Evolutionary conservation across 306 rosid genomes (phyloP), one percentile per base, ranked within the genome.

Genomic region (Castanea sativa): DNA sequence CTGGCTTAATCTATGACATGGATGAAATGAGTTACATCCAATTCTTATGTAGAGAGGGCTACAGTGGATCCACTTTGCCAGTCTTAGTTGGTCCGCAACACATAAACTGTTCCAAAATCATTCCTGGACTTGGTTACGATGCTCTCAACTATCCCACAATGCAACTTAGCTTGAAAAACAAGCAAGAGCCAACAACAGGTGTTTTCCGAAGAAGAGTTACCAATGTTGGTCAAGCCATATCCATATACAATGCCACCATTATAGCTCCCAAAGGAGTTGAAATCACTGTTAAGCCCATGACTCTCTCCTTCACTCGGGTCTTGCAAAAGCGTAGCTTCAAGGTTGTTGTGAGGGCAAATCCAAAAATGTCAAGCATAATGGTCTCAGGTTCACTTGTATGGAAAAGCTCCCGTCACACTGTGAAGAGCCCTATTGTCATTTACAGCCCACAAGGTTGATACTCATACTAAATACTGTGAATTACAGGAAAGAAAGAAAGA

Each of bases 41-140:
- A 38, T 93, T 90, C 86, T 81, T 95, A 67, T 92, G 99, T 87
- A 87, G 53, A 2, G 97, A 93, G 76, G 99, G 99, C 67, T 92
- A 89, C 60, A 82, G 32, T 0, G 90, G 85, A 67, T 82, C 93
- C 29, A 55, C 83, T 7, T 70, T 95, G 35, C 81, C 88, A 51
- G 76, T 74, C 15, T 30, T 95, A 21, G 82, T 81, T 1, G 96
- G 92, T 2, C 80, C 89, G n/a, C 82, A 78, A 33, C 75, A 89
- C 49, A 58, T 90, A 15, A 87, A 90, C 5, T 95, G 99, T 76
- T 83, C 97, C 51, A 81, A 93, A 52, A 67, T 92, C 76, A 53
- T 90, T 68, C 94, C 92, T 0, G 96, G 91, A 0, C 74, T 86
- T 11, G 94, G 99, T n/a, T 52, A 93, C 14, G 98, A 95, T 52